A percentile compares a stretch with the other conserved stretches of the same genome.
phyloP scores from a whole-genome alignment of 2,329 filamentous ascomycete species.

The Aureobasidium sp. region DNA sequence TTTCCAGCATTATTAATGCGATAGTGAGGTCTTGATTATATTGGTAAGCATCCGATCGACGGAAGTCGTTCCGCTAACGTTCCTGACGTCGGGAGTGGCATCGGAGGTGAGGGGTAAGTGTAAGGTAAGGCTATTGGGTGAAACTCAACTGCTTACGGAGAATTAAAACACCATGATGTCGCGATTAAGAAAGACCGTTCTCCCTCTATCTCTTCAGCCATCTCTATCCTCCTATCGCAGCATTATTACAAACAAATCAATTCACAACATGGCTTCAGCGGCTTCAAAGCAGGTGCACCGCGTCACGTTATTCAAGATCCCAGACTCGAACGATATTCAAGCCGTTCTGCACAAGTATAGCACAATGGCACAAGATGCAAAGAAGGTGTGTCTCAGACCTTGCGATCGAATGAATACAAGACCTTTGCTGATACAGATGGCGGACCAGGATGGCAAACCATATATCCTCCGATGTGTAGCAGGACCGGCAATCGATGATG shows the following conservation, averaged over 20 bases:
- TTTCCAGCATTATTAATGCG: not conserved
- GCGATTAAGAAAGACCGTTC: not conserved
- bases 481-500: constrained; percentile 49
- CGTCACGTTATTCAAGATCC: constrained; percentile 49
- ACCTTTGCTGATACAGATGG: not conserved
- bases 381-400: constrained; percentile 33
- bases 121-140: not conserved
- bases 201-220: not conserved
- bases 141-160: not conserved
- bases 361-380: constrained; percentile 36
- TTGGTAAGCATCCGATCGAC: not conserved
- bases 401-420: not conserved
- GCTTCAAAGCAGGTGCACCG: constrained; percentile 33
- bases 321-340: constrained; percentile 39
- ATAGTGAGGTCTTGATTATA: not conserved
- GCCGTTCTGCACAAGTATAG: constrained; percentile 41
- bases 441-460: constrained; percentile 58
- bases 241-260: not conserved
- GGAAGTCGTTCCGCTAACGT: not conserved
- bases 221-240: not conserved
- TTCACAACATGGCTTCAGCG: constrained; percentile 1
- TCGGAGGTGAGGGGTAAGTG: constrained; percentile 7
- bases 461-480: constrained; percentile 59
- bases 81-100: not conserved
- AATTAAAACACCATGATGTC: constrained; percentile 2